Conservation (phyloP, 306 rosid genomes). For the Ochetophila trinervis region DNA sequence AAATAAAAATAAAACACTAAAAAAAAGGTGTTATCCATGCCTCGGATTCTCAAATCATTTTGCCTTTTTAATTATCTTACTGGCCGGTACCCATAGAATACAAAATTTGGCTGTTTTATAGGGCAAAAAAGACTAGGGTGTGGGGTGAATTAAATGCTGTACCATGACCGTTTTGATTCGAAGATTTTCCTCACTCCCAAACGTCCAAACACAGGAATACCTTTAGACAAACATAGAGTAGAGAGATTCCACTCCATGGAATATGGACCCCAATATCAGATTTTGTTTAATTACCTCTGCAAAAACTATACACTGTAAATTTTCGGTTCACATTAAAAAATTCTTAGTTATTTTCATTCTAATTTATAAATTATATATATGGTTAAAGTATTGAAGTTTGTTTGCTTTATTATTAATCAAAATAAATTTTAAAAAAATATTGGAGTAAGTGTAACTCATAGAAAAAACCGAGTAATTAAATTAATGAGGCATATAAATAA, state of each 20-base stretch:
- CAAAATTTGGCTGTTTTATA: slow-evolving; percentile 7
- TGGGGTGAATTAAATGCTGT: not conserved
- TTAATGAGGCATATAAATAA: too few relatives aligned
- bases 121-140: not conserved
- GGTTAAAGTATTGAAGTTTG: too few relatives aligned
- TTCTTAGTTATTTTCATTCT: too few relatives aligned
- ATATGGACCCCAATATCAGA: slow-evolving; percentile 3
- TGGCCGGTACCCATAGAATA: slow-evolving; percentile 4
- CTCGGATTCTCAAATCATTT: slow-evolving; percentile 25
- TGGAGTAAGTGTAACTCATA: too few relatives aligned
- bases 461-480: too few relatives aligned
- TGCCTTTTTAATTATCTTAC: slow-evolving; percentile 10
- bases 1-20: not conserved
- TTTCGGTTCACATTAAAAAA: not conserved
- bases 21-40: slow-evolving; percentile 2
- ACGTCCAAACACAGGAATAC: slow-evolving; percentile 9
- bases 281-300: not conserved
- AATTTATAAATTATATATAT: too few relatives aligned
- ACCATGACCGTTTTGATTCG: slow-evolving; percentile 9
- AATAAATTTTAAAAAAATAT: too few relatives aligned
- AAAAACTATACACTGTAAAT: too few relatives aligned
- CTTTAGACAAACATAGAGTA: not conserved
- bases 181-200: slow-evolving; percentile 7
- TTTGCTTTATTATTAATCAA: too few relatives aligned
- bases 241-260: slow-evolving; percentile 9